Percentiles rank a stretch among this genome's conserved stretches.
Evolutionary conservation across 306 rosid genomes (phyloP).

Genomic region (Prunus salicina): DNA sequence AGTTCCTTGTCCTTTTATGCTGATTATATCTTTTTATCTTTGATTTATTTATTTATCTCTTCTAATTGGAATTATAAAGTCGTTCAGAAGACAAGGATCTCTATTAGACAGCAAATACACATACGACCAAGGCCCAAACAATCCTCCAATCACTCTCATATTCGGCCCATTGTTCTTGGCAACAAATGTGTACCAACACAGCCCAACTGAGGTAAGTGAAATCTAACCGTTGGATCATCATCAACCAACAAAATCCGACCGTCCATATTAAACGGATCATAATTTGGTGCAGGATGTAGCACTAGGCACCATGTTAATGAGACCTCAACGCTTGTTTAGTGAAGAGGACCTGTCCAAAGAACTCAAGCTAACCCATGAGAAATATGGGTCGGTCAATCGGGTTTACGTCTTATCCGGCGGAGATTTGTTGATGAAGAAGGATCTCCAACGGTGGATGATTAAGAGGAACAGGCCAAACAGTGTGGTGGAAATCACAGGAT

Average conservation of each 20-base stretch:
- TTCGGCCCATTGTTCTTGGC: constrained; percentile 28
- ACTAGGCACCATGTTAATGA: constrained; percentile 30
- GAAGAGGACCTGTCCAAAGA: constrained; percentile 25
- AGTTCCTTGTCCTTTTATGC: background rate
- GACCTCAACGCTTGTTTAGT: constrained; percentile 32
- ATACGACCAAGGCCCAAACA: constrained; percentile 26
- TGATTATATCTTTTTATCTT: background rate
- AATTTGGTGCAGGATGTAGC: constrained; percentile 23
- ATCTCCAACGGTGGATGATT: constrained; percentile 37
- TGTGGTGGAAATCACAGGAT: constrained; percentile 25
- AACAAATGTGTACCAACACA: constrained; percentile 19
- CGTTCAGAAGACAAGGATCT: constrained; percentile 4
- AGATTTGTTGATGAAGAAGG: constrained; percentile 5
- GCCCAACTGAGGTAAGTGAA: constrained; percentile 25
- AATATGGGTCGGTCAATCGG: constrained; percentile 32
- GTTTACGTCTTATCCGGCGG: constrained; percentile 27
- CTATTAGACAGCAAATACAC: constrained; percentile 12
- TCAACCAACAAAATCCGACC: background rate
- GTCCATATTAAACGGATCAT: background rate
- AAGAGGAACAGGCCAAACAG: constrained; percentile 29
- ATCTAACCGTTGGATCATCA: background rate
- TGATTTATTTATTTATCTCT: background rate
- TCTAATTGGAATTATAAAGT: background rate
- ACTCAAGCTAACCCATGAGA: constrained; percentile 8
- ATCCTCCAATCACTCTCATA: constrained; percentile 29